Base-by-base conservation (phyloP, 139 green algal genomes). In the Pleodorina starrii region DNA sequence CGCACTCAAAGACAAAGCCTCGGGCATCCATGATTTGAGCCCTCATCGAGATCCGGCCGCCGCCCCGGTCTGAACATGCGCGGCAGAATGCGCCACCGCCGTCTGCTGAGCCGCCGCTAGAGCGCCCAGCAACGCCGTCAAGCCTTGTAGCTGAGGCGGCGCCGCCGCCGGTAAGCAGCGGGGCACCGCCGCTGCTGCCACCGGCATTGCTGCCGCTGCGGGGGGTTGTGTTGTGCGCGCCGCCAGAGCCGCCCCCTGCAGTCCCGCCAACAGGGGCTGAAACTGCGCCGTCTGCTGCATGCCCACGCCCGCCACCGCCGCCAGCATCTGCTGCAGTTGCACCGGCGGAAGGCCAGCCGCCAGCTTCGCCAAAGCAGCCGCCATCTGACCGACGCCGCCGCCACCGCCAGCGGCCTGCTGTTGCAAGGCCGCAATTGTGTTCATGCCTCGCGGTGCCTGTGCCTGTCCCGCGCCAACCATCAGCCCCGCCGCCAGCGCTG, bases 321-420 rank as follows among this genome's bases (percentile, higher is more conserved):
- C 35, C 68, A 76, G 68, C 68, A 46, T 9, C 50, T 84, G 48
- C 76, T 84, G 48, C 16, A 69, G 76, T 32, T 69, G 76, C 50
- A 32, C 76, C 48, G 51, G 32, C 50, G 57, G 76, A 54, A 84
- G 76, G 12, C 40, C 36, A 14, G 27, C 74, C 23, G 23, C 46
- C 29, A 82, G 74, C 27, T 51, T 51, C n/a, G 27, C 44, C 7
- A 80, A 40, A 21, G 11, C 72, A 1, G 72, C 40, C 36, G 29
- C 68, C 68, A 76, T 46, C 32, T 11, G 57, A 27, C 12, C 14
- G 5, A 6, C 29, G 27, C 32, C 32, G 6, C 27, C 63, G 11
- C 11, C 63, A 23, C 63, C 63, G 32, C 27, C 16, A 35, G 63
- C 63, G 21, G 32, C 63, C 32, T 73, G 63, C 63, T 73, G 63